Base-by-base conservation (phyloP, 768 basidiomycete species). In the button mushroom (Agaricus bisporus) region DNA sequence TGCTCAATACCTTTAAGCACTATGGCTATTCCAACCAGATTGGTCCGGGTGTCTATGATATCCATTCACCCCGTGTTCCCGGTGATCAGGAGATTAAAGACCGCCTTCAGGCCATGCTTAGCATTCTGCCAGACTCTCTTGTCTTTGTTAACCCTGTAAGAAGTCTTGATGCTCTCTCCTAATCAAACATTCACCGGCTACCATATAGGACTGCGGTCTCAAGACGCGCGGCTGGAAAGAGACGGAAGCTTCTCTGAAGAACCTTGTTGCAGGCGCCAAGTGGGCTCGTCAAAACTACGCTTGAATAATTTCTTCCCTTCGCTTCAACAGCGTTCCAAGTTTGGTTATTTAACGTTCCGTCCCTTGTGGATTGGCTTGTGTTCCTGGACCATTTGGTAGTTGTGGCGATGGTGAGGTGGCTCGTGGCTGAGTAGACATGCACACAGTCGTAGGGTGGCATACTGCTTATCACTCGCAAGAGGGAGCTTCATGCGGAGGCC, bases 221-320 rank as follows among this genome's bases (percentile, higher is more conserved):
- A 98, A 98, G 82, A 98, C 95, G 60, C 92, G 95, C 79, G 91
- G 88, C 63, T 97, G 95, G 95, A 88, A 89, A 72, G 95, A 98
- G 80, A 98, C 95, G 41, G 90, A 97, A 76, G 83, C 88, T 45
- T 88, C 91, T 25, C 80, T 95, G 66, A 65, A 68, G 60, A 95
- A 95, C 77, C 76, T 98, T 57, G 94, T 97, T 60, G 78, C 81
- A 58, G 95, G 85, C 70, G 95, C 95, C 64, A 85, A 88, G 69
- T 95, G 91, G 92, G 94, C 94, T 63, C 91, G 95, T 66, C 68
- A 80, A 70, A 82, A 78, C 65, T 87, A 88, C 73, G 81, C 82
- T 70, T 95, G 76, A 86, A 48, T 15, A 58, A 59, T 64, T 61
- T 62, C 60, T 67, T 63, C 71, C 58, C 73, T 73, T 76, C 86